Percentiles rank a stretch among this genome's conserved stretches.
These are phyloP conservation scores for Penicillium sp. DNA, from an alignment of 2,329 filamentous ascomycete genomes.

Conservation along the genomic window DNA sequence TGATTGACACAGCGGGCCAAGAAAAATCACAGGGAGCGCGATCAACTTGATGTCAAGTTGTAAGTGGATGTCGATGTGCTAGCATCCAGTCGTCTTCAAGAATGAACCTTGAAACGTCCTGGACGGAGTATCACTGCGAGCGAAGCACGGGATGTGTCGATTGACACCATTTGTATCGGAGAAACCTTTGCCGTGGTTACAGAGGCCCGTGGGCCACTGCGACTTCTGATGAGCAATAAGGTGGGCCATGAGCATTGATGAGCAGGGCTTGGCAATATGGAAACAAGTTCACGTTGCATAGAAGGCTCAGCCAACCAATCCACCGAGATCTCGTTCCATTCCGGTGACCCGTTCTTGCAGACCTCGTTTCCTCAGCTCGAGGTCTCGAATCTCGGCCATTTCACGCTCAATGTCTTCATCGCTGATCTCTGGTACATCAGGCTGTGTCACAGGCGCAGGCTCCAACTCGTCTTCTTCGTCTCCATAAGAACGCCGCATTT, in stretches of 20 bases:
- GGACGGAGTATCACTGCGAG: no score
- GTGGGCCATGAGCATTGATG: neutral
- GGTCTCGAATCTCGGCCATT: conserved; percentile 58
- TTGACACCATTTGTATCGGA: no score
- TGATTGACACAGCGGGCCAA: no score
- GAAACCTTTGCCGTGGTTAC: no score
- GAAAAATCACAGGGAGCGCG: no score
- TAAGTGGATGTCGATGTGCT: no score
- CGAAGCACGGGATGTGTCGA: no score
- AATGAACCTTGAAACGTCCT: no score
- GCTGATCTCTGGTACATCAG: conserved; percentile 32
- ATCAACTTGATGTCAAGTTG: no score
- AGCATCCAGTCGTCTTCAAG: no score
- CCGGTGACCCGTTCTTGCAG: conserved; percentile 66
- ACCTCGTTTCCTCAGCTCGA: conserved; percentile 63
- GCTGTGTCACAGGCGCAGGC: conserved; percentile 35
- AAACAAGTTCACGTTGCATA: neutral
- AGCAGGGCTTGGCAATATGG: neutral
- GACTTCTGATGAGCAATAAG: neutral
- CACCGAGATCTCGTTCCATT: conserved; percentile 69
- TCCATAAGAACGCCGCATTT: conserved; percentile 63
- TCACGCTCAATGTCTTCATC: conserved; percentile 49
- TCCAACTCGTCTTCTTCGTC: conserved; percentile 59
- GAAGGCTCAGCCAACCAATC: conserved; percentile 52
- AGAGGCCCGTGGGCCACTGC: neutral